A percentile compares a stretch with the other conserved stretches of the same genome.
Conservation (phyloP, 352 stramenopile species). For the Globisporangium canariense region DNA sequence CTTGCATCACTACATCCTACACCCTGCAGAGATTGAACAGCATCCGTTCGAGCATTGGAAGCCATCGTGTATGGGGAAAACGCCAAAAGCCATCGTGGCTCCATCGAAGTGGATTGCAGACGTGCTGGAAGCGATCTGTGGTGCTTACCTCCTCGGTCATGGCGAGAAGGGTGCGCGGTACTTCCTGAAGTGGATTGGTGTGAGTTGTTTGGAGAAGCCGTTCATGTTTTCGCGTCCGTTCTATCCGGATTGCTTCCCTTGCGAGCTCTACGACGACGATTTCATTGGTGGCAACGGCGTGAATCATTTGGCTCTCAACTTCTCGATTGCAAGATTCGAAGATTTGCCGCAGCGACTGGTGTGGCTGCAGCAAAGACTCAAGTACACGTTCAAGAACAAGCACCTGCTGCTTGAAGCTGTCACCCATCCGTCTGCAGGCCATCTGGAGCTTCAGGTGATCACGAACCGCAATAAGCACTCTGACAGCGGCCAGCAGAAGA, state of each 20-base stretch:
- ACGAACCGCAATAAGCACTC: background rate
- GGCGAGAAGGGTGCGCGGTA: conserved; percentile 70
- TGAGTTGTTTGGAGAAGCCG: conserved; percentile 45
- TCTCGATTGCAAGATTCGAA: conserved; percentile 54
- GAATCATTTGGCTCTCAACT: conserved; percentile 39
- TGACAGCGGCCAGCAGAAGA: conserved; percentile 33
- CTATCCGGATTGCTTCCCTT: conserved; percentile 69
- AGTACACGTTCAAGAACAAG: conserved; percentile 84
- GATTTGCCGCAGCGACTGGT: conserved; percentile 48
- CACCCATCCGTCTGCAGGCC: conserved; percentile 70
- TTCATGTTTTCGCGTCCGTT: conserved; percentile 46
- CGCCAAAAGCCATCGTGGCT: conserved; percentile 64
- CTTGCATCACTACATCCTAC: conserved; percentile 79
- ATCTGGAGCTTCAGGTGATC: conserved; percentile 48
- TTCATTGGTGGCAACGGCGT: conserved; percentile 19
- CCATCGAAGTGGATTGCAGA: conserved; percentile 85
- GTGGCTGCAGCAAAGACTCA: conserved; percentile 68
- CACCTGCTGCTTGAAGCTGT: conserved; percentile 71
- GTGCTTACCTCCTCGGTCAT: conserved; percentile 69
- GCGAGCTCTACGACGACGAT: conserved; percentile 45
- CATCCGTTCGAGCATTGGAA: conserved; percentile 85
- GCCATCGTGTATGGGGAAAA: conserved; percentile 84
- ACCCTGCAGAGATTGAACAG: conserved; percentile 75
- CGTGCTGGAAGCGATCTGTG: conserved; percentile 78
- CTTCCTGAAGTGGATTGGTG: conserved; percentile 77